These are phyloP conservation scores for Claviceps africana DNA, from an alignment of 2,329 filamentous ascomycete genomes.

Conservation along the genomic window DNA sequence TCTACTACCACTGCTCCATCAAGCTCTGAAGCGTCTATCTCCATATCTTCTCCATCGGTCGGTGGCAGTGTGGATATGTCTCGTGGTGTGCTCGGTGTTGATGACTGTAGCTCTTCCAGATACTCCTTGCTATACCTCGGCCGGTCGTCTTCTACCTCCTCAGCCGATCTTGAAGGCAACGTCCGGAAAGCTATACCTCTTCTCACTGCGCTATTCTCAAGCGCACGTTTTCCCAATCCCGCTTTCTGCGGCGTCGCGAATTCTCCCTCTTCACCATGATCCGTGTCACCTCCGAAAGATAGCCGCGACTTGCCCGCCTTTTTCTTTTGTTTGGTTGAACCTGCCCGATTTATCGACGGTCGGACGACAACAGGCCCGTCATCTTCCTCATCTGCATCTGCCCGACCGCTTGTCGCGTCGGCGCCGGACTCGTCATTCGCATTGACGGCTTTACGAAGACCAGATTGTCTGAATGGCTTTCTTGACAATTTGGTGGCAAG, in stretches of 20 bases:
- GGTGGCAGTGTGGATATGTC: constrained; percentile 35
- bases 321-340: constrained; percentile 50
- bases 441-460: constrained; percentile 42
- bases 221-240: constrained; percentile 45
- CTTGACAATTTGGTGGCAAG: constrained; percentile 31
- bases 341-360: constrained; percentile 31
- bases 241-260: constrained; percentile 53
- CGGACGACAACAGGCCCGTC: constrained; percentile 35
- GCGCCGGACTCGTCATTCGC: constrained; percentile 24
- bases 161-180: constrained; percentile 37
- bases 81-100: constrained; percentile 70
- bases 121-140: constrained; percentile 80
- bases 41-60: constrained; percentile 36
- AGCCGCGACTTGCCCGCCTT: constrained; percentile 44
- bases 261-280: constrained; percentile 31
- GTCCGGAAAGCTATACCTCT: constrained; percentile 33
- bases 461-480: constrained; percentile 44
- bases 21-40: constrained; percentile 44
- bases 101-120: constrained; percentile 70
- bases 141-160: constrained; percentile 49
- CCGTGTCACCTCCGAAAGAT: constrained; percentile 55
- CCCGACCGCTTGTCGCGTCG: constrained; percentile 10
- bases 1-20: constrained; percentile 53
- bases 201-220: constrained; percentile 52
- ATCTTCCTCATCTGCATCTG: constrained; percentile 27